Evolutionary conservation across 2,329 filamentous ascomycete genomes (phyloP), one percentile per base, ranked within the genome.

Genomic region (Ceratocystis albifundus): DNA sequence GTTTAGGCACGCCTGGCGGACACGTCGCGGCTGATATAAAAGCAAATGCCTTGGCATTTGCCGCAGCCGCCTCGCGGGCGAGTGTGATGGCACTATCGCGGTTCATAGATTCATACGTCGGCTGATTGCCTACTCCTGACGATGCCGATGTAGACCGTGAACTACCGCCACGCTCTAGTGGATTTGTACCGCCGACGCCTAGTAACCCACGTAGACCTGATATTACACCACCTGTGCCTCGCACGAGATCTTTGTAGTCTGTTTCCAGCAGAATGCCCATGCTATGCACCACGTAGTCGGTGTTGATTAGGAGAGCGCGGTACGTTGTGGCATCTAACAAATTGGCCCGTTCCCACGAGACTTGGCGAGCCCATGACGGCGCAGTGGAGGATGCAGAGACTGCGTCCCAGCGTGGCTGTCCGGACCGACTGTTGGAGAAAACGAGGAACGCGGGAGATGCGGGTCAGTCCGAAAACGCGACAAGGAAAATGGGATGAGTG

Each of bases 181-280:
- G 90, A 72, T 77, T 79, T 44, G 87, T 87, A 1, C 82, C 80
- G 0, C 50, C 45, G 66, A 44, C 12, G 55, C 64, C 64, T 74
- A 97, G 96, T 30, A 90, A 90, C 71, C 88, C 86, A 69, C 84
- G 83, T 15, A 99, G 78, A 1, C 90, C 93, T 5, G 84, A 77
- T 64, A 96, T 76, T n/a, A 90, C 85, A 0, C 89, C 90, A 72
- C 96, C 92, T 68, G 84, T 85, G 63, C 94, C 94, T 22, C 85
- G 87, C 30, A 99, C 74, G 17, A 96, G 87, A 71, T 88, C 89
- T 77, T 99, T 99, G 84, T 99, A 99, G 79, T 99, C 94, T 62
- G 92, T 91, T 79, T 99, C 94, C 8, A 99, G 84, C 20, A 99
- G 82, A 71, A 99, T 96, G 8, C 94, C 94, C 88, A 97, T 92